Evolutionary conservation across 805 yeast genomes (phyloP), one percentile per base, ranked within the genome.

Genomic region (Cyberlindnera euphorbiae): DNA sequence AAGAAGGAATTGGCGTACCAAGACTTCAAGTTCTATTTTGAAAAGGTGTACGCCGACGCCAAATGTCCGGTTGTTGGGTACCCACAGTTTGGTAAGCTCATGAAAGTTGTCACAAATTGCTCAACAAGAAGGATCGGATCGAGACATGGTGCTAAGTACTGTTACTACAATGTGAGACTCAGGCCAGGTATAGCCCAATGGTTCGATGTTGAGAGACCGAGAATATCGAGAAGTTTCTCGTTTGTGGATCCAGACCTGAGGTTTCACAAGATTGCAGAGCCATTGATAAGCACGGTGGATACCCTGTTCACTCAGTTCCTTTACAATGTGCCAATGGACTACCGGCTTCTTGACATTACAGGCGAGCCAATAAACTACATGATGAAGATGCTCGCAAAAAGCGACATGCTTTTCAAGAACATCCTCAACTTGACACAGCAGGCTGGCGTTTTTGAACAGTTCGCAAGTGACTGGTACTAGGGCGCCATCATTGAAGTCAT

Each of bases 101-200:
- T 42, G 31, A 41, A 37, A 26, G 12, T 27, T 16, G 26, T 39
- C 8, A 33, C 28, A 25, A 21, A 26, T 2, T 32, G 36, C 17
- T 21, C 35, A 11, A 41, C 46, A 2, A 29, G 40, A 14, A 69
- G 96, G 36, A 64, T 87, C 35, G 96, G 96, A 2, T 75, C 79
- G 56, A 67, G 95, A 33, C 89, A 89, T 2, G 82, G 80, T 52
- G 78, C 90, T 15, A 82, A 82, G 54, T 88, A 88, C 58, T 94
- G 86, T 56, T 87, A 85, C 53, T 6, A 31, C 2, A 36, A 41
- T 11, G 16, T 49, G 5, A 9, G 35, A 7, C 14, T 45, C 11
- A 36, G 22, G n/a, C 8, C 11, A 8, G 27, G 15, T 4, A 21
- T 16, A 9, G 23, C 17, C 1, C 9, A 5, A 3, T 38, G 44